A percentile compares a stretch with the other conserved stretches of the same genome.
Evolutionary conservation across 768 basidiomycete genomes (phyloP).

Genomic region (Mrakia blollopis): DNA sequence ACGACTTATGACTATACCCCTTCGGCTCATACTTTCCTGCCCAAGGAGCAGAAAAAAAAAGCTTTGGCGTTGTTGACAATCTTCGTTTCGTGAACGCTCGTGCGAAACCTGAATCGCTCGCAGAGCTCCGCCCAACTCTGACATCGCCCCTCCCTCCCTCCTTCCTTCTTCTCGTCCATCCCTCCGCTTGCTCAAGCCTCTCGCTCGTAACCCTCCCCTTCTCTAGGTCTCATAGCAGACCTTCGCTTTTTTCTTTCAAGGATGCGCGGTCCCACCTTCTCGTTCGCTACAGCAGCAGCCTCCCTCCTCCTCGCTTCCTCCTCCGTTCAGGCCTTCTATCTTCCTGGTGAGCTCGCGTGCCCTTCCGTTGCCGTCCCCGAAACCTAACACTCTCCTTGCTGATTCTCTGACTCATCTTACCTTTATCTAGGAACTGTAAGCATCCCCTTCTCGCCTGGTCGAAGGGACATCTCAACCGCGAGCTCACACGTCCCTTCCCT

Average conservation of each 20-base stretch:
- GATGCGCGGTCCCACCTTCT: neutral
- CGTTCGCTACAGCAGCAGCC: neutral
- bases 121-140: no score
- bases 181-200: neutral
- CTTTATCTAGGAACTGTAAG: conserved; percentile 5
- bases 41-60: no score
- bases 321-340: conserved; percentile 69
- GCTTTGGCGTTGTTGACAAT: no score
- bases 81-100: no score
- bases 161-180: no score
- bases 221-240: neutral
- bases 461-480: neutral
- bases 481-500: neutral
- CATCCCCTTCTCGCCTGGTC: no score
- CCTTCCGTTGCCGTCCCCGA: neutral
- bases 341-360: conserved; percentile 56
- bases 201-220: neutral
- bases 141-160: no score
- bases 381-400: neutral
- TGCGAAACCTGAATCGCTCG: no score
- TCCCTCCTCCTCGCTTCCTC: conserved; percentile 18
- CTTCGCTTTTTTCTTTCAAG: neutral
- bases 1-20: no score
- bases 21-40: no score
- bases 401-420: neutral